Evolutionary conservation across 1,139 yeast species (phyloP).

Genomic region (Sugiyamaella sp.): DNA sequence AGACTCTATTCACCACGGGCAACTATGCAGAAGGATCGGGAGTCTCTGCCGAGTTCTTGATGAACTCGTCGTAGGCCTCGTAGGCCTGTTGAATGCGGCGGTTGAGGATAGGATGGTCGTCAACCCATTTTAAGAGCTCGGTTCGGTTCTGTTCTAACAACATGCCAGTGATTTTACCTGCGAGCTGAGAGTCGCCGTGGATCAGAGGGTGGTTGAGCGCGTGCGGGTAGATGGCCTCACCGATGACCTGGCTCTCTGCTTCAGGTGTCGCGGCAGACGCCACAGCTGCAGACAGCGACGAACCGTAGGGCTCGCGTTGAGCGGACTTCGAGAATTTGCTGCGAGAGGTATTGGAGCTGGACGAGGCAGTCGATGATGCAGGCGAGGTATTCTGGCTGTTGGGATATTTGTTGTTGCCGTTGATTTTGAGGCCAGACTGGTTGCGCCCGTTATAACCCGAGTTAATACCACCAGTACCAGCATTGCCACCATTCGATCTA

Average conservation of each 20-base stretch:
- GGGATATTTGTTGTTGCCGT: constrained; percentile 16
- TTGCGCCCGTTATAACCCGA: constrained; percentile 58
- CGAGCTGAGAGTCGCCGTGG: constrained; percentile 80
- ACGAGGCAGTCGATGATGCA: constrained; percentile 8
- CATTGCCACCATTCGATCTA: constrained; percentile 30
- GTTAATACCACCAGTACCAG: constrained; percentile 47
- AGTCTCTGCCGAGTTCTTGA: constrained; percentile 17
- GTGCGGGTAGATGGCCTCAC: constrained; percentile 90
- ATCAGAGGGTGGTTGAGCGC: constrained; percentile 77
- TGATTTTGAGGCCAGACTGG: constrained; percentile 16
- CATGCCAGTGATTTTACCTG: constrained; percentile 96
- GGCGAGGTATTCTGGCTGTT: constrained; percentile 46
- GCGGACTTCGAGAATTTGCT: constrained; percentile 29
- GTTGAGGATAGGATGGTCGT: constrained; percentile 73
- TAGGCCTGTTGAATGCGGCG: constrained; percentile 88
- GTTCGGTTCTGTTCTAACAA: constrained; percentile 86
- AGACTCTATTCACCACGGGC: not conserved
- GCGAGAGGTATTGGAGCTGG: constrained; percentile 8
- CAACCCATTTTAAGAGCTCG: constrained; percentile 82
- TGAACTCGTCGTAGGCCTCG: constrained; percentile 76
- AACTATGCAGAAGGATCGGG: constrained; percentile 2
- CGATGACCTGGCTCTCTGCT: constrained; percentile 88
- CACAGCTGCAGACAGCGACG: constrained; percentile 39
- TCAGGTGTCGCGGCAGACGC: constrained; percentile 49
- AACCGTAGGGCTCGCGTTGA: constrained; percentile 36